Evolutionary conservation across 495 filamentous ascomycete genomes (phyloP), one percentile per base, ranked within the genome.

Genomic region (Margaritispora aquatica): DNA sequence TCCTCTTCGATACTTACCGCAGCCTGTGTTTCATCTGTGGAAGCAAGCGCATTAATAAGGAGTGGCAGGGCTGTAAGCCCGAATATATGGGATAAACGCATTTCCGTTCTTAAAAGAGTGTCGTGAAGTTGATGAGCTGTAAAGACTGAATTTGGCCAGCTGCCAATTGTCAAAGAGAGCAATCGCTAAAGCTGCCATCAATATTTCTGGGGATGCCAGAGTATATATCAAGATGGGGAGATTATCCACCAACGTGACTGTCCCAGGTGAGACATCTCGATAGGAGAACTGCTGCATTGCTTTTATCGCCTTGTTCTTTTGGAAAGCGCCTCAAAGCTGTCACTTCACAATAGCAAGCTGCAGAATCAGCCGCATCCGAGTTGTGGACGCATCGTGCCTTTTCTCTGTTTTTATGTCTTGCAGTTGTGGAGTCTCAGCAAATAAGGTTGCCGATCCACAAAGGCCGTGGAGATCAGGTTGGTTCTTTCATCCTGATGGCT

Each of bases 61-160:
- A 29, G 23, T 36, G 51, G 51, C 51, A 54, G 26, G 13, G 26
- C 26, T 54, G 20, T 8, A 9, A 48, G 44, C 44, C 44, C 44
- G 21, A 48, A 48, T 7, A 48, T 9, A 5, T 48, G 15, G 15
- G 44, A 9, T n/a, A 48, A 48, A 7, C 44, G 20, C 44, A 48
- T 48, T 48, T n/a, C 44, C 15, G 4, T 48, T 22, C 7, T 4
- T 48, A 48, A 48, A 48, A 48, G 44, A 48, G 20, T 48, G 44
- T 19, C 15, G 44, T n/a, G n/a, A 48, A 48, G 8, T 8, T 19
- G 4, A 48, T 48, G 8, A 7, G 8, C 44, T 48, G 44, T 48
- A 48, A 48, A 48, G 44, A 48, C 44, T 48, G 44, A 48, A 48
- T n/a, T n/a, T n/a, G n/a, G n/a, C n/a, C n/a, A n/a, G n/a, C n/a